Evolutionary conservation across 2,329 filamentous ascomycete genomes (phyloP), one percentile per base, ranked within the genome.

Genomic region (Penicillium brevicompactum): DNA sequence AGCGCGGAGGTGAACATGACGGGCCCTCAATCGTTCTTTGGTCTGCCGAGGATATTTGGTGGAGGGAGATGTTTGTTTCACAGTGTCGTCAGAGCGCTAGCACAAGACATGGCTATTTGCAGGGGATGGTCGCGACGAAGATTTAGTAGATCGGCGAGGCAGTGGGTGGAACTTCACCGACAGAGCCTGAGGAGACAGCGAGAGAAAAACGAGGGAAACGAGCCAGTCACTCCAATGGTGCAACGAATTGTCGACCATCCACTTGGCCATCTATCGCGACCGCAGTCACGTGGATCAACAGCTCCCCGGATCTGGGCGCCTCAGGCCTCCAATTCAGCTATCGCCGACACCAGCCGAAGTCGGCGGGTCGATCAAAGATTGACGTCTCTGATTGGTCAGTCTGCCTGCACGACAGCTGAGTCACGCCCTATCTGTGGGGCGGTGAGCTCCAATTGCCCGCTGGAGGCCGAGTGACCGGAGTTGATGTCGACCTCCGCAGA

Each of bases 1-100:
- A 97, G 84, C 62, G 91, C 91, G 59, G 88, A 92, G 70, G 91
- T 91, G 77, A 97, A 96, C 92, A 97, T 97, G 73, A 70, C 84
- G 72, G 46, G 38, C 16, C 22, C 14, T 14, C 40, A 47, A 32
- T 31, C n/a, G 38, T 41, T 18, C 30, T 53, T 50, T 9, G 30
- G 27, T 32, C 42, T n/a, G 18, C 32, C n/a, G 13, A 24, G 22
- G 22, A 49, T 14, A 41, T 18, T 22, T 34, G 31, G 32, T 53
- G 34, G 53, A 42, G 43, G 45, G 42, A 49, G 31, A 16, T 45
- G 34, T 47, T 57, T 27, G 53, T 54, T 61, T 60, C 54, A 62
- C 56, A 53, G 50, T 48, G 44, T 34, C 41, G 34, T 58, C 50
- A 53, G 42, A 32, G 22, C 34, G 41, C 34, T 21, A 51, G 27